phyloP scores from a whole-genome alignment of 2,329 filamentous ascomycete genomes.

The Fusarium citri region DNA sequence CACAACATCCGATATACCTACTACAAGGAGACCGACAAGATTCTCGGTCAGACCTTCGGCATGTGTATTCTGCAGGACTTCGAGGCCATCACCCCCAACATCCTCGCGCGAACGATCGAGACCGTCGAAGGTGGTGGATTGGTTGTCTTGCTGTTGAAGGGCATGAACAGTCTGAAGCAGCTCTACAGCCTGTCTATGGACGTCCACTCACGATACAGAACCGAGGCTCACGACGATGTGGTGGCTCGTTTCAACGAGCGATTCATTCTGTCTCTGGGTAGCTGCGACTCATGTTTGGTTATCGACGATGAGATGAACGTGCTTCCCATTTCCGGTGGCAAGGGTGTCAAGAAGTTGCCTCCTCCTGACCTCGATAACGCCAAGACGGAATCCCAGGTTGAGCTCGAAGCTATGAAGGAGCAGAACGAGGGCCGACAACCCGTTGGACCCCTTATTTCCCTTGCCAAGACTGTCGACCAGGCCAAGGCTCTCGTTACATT shows the following conservation, averaged over 20 bases:
- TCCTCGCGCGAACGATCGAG: conserved; percentile 93
- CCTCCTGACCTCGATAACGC: conserved; percentile 79
- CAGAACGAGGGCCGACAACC: conserved; percentile 86
- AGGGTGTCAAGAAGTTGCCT: conserved; percentile 85
- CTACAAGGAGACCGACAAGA: conserved; percentile 99
- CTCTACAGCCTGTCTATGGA: conserved; percentile 98
- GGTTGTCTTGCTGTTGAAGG: conserved; percentile 90
- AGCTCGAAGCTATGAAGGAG: conserved; percentile 89
- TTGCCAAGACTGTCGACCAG: conserved; percentile 93
- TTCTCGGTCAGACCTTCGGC: conserved; percentile 96
- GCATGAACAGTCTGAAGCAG: conserved; percentile 97
- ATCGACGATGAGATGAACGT: conserved; percentile 99
- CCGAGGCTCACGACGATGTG: conserved; percentile 95
- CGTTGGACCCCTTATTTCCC: conserved; percentile 82
- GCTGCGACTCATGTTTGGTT: conserved; percentile 92
- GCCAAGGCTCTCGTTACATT: conserved; percentile 97
- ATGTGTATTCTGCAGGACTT: conserved; percentile 99
- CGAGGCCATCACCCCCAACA: conserved; percentile 96
- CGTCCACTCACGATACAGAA: conserved; percentile 94
- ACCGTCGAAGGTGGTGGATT: conserved; percentile 97
- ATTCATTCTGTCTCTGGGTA: conserved; percentile 94
- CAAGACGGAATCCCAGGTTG: conserved; percentile 76
- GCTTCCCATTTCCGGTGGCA: conserved; percentile 94
- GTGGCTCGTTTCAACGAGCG: conserved; percentile 97
- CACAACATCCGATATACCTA: conserved; percentile 99